Evolutionary conservation across 345 rosid species (phyloP).

Genomic region (Sisymbrium altissimum): DNA sequence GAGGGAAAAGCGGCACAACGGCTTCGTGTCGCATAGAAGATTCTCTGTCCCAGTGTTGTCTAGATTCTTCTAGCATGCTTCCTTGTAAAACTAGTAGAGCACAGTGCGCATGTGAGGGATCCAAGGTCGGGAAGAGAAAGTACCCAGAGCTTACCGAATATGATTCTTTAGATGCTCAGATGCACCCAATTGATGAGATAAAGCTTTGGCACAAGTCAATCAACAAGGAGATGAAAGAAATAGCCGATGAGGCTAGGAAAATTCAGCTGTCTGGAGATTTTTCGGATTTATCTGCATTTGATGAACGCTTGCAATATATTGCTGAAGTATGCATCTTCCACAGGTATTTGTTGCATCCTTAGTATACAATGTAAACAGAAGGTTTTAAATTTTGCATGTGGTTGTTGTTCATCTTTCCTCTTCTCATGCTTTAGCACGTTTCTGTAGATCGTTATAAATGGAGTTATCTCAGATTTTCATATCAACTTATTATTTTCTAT

Average conservation of each 20-base stretch:
- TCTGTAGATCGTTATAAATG: slow-evolving; percentile 9
- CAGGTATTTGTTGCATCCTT: slow-evolving; percentile 46
- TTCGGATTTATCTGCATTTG: slow-evolving; percentile 63
- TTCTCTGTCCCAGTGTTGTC: slow-evolving; percentile 34
- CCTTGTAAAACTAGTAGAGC: slow-evolving; percentile 37
- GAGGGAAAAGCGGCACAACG: slow-evolving; percentile 32
- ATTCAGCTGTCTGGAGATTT: slow-evolving; percentile 77
- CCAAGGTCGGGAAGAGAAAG: slow-evolving; percentile 74
- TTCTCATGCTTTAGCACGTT: slow-evolving; percentile 10
- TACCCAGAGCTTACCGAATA: slow-evolving; percentile 41
- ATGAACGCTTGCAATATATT: slow-evolving; percentile 78
- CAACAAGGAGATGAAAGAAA: slow-evolving; percentile 68
- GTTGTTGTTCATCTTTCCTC: slow-evolving; percentile 15
- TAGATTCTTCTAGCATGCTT: slow-evolving; percentile 38
- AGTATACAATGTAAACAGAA: neutral
- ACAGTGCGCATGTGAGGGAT: slow-evolving; percentile 49
- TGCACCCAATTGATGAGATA: slow-evolving; percentile 77
- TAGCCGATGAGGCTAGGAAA: slow-evolving; percentile 79
- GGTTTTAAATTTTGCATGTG: neutral
- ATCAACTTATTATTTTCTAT: neutral
- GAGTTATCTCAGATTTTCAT: neutral
- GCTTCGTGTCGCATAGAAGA: slow-evolving; percentile 35
- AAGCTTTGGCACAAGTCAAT: slow-evolving; percentile 90
- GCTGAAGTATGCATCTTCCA: slow-evolving; percentile 93
- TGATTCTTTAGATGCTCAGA: slow-evolving; percentile 36